phyloP scores from a whole-genome alignment of 2,329 filamentous ascomycete genomes.

The Iodosphaeria phyllophila region DNA sequence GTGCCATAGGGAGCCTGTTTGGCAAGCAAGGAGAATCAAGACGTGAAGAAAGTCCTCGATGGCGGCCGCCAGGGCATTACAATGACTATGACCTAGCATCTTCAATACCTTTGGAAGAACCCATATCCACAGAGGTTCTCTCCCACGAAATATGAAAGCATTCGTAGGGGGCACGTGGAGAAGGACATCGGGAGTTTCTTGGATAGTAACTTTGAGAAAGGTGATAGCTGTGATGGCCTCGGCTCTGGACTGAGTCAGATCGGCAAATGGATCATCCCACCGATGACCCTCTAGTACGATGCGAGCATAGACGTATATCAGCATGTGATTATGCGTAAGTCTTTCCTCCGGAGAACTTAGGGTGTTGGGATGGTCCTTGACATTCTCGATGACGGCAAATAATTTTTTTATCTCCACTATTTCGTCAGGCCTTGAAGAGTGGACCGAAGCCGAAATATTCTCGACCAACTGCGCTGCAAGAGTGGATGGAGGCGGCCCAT shows the following conservation, averaged over 20 bases:
- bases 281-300: conserved; percentile 56
- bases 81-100: conserved; percentile 33
- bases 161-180: conserved; percentile 21
- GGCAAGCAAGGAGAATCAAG: conserved; percentile 24
- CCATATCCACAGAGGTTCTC: conserved; percentile 48
- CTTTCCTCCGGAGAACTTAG: conserved; percentile 47
- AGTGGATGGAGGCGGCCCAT: conserved; percentile 49
- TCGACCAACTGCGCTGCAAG: conserved; percentile 76
- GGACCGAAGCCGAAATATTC: conserved; percentile 50
- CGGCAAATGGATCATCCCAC: conserved; percentile 49
- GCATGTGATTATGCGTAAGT: conserved; percentile 61
- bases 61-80: conserved; percentile 24
- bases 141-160: conserved; percentile 30
- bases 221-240: conserved; percentile 57
- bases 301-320: conserved; percentile 68
- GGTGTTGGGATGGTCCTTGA: conserved; percentile 28
- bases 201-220: conserved; percentile 57
- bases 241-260: conserved; percentile 30
- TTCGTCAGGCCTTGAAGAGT: conserved; percentile 42
- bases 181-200: conserved; percentile 56
- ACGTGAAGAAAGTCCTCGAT: conserved; percentile 35
- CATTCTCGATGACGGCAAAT: conserved; percentile 32
- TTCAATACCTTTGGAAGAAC: conserved; percentile 37
- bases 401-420: conserved; percentile 61
- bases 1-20: conserved; percentile 27